phyloP scores from a whole-genome alignment of 2,329 filamentous ascomycete genomes.

The Sarocladiaceae sp. region DNA sequence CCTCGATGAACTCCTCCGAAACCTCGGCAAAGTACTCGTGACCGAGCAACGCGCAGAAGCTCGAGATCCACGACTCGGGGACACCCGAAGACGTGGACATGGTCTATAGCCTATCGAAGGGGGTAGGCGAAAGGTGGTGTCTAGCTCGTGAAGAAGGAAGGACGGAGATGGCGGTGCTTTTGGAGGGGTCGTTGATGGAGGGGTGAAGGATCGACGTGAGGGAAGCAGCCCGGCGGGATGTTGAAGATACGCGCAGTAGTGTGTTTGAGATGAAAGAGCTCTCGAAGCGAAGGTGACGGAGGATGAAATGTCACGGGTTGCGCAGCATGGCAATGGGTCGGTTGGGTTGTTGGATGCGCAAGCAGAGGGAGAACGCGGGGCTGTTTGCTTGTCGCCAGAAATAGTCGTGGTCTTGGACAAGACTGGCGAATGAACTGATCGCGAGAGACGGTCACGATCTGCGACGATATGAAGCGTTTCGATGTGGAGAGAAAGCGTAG shows the following conservation, averaged over 20 bases:
- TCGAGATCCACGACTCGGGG: constrained; percentile 93
- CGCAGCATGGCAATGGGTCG: constrained; percentile 5
- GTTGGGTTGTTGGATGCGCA: constrained; percentile 5
- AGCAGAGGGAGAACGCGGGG: constrained; percentile 6
- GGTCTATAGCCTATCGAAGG: constrained; percentile 8
- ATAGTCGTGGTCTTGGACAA: too few species aligned
- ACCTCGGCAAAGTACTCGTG: constrained; percentile 99
- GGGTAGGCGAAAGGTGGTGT: too few species aligned
- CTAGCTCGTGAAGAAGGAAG: not conserved
- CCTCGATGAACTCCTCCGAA: constrained; percentile 97
- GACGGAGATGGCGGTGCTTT: not conserved
- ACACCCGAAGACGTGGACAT: constrained; percentile 57
- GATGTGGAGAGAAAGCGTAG: not conserved
- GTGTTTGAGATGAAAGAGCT: too few species aligned
- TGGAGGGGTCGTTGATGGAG: constrained; percentile 7
- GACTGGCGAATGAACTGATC: not conserved
- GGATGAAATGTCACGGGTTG: not conserved
- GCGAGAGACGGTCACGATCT: not conserved
- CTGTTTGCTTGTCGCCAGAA: not conserved
- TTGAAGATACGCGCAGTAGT: too few species aligned
- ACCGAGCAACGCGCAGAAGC: constrained; percentile 89
- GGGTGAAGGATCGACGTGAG: constrained; percentile 1
- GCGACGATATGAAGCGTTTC: not conserved
- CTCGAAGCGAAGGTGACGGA: too few species aligned
- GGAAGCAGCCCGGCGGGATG: not conserved